Evolutionary conservation across 352 stramenopile genomes (phyloP), one percentile per base, ranked within the genome.

Genomic region (Peronosclerospora sorghi): DNA sequence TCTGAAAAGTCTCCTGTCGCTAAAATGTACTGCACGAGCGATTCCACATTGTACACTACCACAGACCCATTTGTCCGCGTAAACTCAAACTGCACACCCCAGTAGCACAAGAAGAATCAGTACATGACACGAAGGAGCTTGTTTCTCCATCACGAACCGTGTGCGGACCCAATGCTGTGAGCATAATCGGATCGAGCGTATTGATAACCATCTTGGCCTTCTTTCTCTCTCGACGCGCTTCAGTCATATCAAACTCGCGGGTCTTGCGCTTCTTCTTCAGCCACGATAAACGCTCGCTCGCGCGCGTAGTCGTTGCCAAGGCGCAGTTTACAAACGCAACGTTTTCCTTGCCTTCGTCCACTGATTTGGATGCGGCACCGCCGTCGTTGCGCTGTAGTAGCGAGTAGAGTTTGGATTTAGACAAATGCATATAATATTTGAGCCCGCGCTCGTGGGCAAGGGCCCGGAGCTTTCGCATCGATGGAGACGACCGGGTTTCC

Each of bases 1-100:
- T 95, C 83, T 1, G 74, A 83, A 45, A 95, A 95, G 55, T 92
- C 73, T 17, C 83, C 83, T n/a, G 80, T 93, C 3, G 71, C 69
- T 2, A 95, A 59, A 39, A 95, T 87, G 48, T 95, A 95, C 41
- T 91, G 77, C 8, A 95, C 73, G 14, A 95, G 68, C 24, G 69
- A 73, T 20, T 93, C 80, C 21, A 95, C 69, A 43, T 91, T 87
- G 68, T 93, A 95, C 35, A 81, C 53, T 13, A 93, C 79, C 29
- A 87, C 59, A 6, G 77, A 85, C 5, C 81, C 81, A 41, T 94
- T 94, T 26, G 66, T 73, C 17, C 83, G 69, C 20, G 73, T 73
- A 41, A 91, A 90, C 32, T 78, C 71, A 61, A 95, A 92, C 73
- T 95, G 53, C 32, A 35, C 5, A 8, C 14, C 32, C n/a, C 32